phyloP scores from a whole-genome alignment of 129 eudicot genomes.

The Saposhnikovia divaricata region DNA sequence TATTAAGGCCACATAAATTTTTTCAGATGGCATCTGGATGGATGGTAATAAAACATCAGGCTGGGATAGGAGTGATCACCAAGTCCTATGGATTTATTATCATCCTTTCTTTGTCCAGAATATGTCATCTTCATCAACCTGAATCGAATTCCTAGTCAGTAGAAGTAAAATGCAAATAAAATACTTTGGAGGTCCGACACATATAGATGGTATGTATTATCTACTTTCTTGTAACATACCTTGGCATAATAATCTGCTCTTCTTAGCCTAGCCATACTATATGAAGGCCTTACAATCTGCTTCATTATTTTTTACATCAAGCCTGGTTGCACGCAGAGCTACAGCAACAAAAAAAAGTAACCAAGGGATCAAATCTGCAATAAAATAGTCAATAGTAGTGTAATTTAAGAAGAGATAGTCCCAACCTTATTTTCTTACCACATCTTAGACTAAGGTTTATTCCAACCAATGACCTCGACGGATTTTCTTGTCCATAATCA shows the following conservation, averaged over 20 bases:
- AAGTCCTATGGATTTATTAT: too few species aligned
- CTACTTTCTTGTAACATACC: too few species aligned
- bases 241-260: conserved; percentile 68
- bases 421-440: background rate
- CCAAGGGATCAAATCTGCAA: background rate
- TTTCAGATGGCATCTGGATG: background rate
- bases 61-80: background rate
- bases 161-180: background rate
- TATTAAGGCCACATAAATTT: background rate
- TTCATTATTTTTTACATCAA: too few species aligned
- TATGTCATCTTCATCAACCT: conserved; percentile 80
- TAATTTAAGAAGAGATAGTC: background rate
- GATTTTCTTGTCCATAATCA: background rate
- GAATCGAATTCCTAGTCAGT: conserved; percentile 16
- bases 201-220: too few species aligned
- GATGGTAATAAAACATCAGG: too few species aligned
- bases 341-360: background rate
- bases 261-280: conserved; percentile 64
- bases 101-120: conserved; percentile 39
- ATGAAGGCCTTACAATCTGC: too few species aligned
- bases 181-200: background rate
- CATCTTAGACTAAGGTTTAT: background rate
- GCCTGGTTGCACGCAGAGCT: too few species aligned
- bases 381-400: background rate
- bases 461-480: background rate